Conservation (phyloP, 345 rosid genomes). For the Pseudoturritis turrita region DNA sequence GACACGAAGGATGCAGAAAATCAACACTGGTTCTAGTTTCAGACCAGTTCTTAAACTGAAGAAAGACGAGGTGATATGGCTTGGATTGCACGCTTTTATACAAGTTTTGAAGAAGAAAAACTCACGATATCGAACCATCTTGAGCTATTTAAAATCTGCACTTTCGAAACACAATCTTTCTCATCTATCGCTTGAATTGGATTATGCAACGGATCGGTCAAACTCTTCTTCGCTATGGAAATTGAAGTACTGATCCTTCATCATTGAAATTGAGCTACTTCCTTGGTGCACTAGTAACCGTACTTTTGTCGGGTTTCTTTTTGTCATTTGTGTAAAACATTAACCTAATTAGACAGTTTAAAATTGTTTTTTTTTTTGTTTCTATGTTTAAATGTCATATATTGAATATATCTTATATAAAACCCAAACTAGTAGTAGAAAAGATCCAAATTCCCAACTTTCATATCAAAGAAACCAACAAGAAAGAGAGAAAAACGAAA, state of each 20-base stretch:
- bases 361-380: neutral
- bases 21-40: slow-evolving; percentile 23
- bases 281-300: no score
- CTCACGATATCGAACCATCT: slow-evolving; percentile 45
- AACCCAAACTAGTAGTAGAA: neutral
- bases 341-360: no score
- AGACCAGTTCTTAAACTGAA: slow-evolving; percentile 38
- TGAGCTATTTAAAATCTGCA: slow-evolving; percentile 38
- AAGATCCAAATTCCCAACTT: slow-evolving; percentile 16
- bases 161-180: slow-evolving; percentile 33
- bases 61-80: slow-evolving; percentile 70
- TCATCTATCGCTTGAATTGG: slow-evolving; percentile 34
- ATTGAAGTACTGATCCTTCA: slow-evolving; percentile 40
- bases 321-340: neutral
- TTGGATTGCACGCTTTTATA: slow-evolving; percentile 61
- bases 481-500: neutral
- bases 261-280: neutral
- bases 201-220: slow-evolving; percentile 50
- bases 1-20: slow-evolving; percentile 43
- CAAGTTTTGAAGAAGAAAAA: slow-evolving; percentile 60
- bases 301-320: neutral
- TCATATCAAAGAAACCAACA: slow-evolving; percentile 16
- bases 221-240: slow-evolving; percentile 73
- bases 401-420: neutral
- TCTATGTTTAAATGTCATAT: neutral